phyloP scores from a whole-genome alignment of 2,329 filamentous ascomycete species.

The Beauveria asiatica region DNA sequence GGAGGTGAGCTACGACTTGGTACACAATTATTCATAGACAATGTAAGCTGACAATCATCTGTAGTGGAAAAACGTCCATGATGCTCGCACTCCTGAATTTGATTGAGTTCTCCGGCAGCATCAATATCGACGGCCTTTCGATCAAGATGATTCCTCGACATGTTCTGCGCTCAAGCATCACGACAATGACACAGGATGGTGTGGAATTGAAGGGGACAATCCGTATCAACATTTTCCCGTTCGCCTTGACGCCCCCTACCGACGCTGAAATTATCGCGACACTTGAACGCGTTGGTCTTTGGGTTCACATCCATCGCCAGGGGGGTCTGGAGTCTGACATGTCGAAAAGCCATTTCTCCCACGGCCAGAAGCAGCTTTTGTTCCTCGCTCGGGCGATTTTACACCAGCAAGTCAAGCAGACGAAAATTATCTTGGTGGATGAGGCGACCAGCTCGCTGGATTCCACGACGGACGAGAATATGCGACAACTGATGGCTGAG shows the following conservation, averaged over 20 bases:
- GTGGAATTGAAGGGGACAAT: constrained; percentile 34
- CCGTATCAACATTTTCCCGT: constrained; percentile 28
- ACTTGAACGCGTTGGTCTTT: constrained; percentile 11
- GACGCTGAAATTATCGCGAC: neutral
- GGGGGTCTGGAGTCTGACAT: constrained; percentile 12
- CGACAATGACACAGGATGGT: constrained; percentile 37
- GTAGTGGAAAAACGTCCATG: constrained; percentile 2
- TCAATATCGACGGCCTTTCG: constrained; percentile 34
- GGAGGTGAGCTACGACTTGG: constrained; percentile 3
- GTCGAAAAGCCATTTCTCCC: constrained; percentile 2
- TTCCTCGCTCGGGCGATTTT: constrained; percentile 15
- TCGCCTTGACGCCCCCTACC: neutral
- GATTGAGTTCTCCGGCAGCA: constrained; percentile 16
- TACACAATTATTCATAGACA: too few species aligned
- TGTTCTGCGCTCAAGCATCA: constrained; percentile 31
- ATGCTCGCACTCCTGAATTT: neutral
- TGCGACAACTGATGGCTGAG: constrained; percentile 10
- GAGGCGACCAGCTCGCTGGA: constrained; percentile 10
- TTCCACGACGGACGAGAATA: constrained; percentile 10
- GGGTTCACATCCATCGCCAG: constrained; percentile 2
- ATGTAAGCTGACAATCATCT: neutral
- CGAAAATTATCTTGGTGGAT: neutral
- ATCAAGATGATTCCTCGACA: constrained; percentile 30
- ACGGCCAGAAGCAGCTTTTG: constrained; percentile 16
- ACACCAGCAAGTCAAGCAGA: constrained; percentile 3